Base-by-base conservation (phyloP, 2,329 filamentous ascomycete species). In the Juglanconis juglandina region DNA sequence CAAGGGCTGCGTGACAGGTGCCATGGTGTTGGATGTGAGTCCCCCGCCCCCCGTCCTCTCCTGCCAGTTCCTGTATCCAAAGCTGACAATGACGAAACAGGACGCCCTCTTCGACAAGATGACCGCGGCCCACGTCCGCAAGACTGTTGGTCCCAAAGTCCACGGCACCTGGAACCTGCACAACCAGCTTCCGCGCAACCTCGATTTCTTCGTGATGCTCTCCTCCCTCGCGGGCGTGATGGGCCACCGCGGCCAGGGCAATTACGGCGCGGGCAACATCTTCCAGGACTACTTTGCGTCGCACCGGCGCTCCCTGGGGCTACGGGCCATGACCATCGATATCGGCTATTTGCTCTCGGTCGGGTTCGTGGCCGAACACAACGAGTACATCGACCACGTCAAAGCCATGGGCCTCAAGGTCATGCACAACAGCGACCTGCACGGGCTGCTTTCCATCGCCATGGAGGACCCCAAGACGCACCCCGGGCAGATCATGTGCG, bases 1-100 rank as follows among this genome's bases (percentile, higher is more conserved):
- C 33, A 62, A 71, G 60, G 73, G 78, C 35, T 66, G 79, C 50
- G 60, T 81, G 10, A 77, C 80, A 58, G 68, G 68, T 4, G 72
- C 77, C 2, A 77, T 79, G 76, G 75, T 76, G 10, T 63, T 75
- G 51, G 57, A 10, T 37, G 49, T 6, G 24, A 53, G 33, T 9
- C 8, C 4, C 10, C 47, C 5, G 17, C 17, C 17, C 1, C 17
- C 17, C 17, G 17, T 17, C 11, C 46, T 14, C 35, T 47, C 5
- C 33, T 48, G 33, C 53, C 48, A 5, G 14, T 37, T 1, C 7
- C 37, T 1, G 35, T 39, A 1, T 53, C 34, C 50, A 42, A 37
- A 34, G 49, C 49, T 44, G 56, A 59, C 33, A 41, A 46, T 3
- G 41, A 46, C 24, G 51, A 49, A 55, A 1, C 59, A 66, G 59